Percentiles rank a stretch among this genome's conserved stretches.
Evolutionary conservation across 805 yeast genomes (phyloP).

Genomic region (Candida michaelii): DNA sequence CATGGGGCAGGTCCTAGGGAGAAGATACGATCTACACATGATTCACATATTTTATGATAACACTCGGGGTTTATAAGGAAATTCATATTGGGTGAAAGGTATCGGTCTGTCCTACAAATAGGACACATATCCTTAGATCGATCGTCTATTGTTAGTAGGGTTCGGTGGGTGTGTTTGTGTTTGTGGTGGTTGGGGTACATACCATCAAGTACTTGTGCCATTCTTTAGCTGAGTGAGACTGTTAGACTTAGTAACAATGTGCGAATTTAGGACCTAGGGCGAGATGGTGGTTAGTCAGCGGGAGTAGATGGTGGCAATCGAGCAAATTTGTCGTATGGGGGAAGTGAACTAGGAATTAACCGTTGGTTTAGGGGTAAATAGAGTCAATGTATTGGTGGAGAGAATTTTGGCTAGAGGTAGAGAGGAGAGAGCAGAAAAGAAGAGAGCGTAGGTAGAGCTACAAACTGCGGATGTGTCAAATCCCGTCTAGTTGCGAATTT

Average conservation of each 20-base stretch:
- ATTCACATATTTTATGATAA: constrained; percentile 95
- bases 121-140: constrained; percentile 85
- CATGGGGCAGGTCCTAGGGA: constrained; percentile 96
- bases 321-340: no score
- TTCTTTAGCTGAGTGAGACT: not conserved
- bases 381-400: no score
- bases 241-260: not conserved
- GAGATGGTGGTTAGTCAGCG: no score
- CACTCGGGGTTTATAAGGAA: constrained; percentile 96
- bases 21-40: constrained; percentile 94
- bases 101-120: constrained; percentile 92
- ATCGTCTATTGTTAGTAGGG: constrained; percentile 38
- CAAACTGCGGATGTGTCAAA: no score
- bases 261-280: no score
- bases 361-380: no score
- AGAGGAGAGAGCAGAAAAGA: no score
- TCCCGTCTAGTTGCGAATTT: no score
- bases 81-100: constrained; percentile 88
- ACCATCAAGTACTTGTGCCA: constrained; percentile 4
- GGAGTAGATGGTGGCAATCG: no score
- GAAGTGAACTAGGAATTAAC: no score
- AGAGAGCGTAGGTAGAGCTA: no score
- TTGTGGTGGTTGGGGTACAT: not conserved
- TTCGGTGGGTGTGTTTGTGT: not conserved
- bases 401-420: no score